These are phyloP conservation scores for Didymellaceae sp. DNA, from an alignment of 2,329 filamentous ascomycete genomes.

Conservation along the genomic window DNA sequence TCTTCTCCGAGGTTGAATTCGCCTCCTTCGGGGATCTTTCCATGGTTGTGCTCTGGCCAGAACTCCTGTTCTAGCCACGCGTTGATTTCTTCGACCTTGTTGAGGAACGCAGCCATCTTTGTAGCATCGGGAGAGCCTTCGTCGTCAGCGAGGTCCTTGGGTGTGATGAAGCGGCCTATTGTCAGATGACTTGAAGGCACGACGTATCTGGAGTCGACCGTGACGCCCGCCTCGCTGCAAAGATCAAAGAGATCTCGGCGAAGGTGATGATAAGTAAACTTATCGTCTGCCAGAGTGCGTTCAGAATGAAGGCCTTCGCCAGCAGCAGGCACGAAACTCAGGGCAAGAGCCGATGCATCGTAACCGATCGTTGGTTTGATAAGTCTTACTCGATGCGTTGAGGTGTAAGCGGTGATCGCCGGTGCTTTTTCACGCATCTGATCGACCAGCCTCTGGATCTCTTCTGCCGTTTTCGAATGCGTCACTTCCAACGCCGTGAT, in stretches of 20 bases:
- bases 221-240: slow-evolving; percentile 67
- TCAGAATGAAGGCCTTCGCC: slow-evolving; percentile 58
- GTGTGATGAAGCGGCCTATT: slow-evolving; percentile 77
- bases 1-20: slow-evolving; percentile 92
- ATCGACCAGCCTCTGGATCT: slow-evolving; percentile 70
- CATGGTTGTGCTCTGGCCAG: slow-evolving; percentile 62
- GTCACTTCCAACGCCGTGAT: slow-evolving; percentile 84
- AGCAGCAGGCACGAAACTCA: slow-evolving; percentile 84
- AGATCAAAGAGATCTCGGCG: slow-evolving; percentile 76
- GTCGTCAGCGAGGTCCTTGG: slow-evolving; percentile 60
- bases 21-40: slow-evolving; percentile 58
- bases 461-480: slow-evolving; percentile 74
- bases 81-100: slow-evolving; percentile 78
- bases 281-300: slow-evolving; percentile 59
- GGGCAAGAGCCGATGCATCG: slow-evolving; percentile 82
- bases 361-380: slow-evolving; percentile 84
- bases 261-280: slow-evolving; percentile 89
- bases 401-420: slow-evolving; percentile 70
- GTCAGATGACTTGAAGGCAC: slow-evolving; percentile 92
- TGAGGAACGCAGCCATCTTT: slow-evolving; percentile 69
- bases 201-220: slow-evolving; percentile 79
- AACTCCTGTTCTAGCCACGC: slow-evolving; percentile 72
- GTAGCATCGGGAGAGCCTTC: slow-evolving; percentile 56
- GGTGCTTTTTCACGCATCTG: slow-evolving; percentile 63
- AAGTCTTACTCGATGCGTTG: slow-evolving; percentile 72